Evolutionary conservation across 1,139 yeast genomes (phyloP), one percentile per base, ranked within the genome.

Genomic region (Nakaseomyces nivariensis): DNA sequence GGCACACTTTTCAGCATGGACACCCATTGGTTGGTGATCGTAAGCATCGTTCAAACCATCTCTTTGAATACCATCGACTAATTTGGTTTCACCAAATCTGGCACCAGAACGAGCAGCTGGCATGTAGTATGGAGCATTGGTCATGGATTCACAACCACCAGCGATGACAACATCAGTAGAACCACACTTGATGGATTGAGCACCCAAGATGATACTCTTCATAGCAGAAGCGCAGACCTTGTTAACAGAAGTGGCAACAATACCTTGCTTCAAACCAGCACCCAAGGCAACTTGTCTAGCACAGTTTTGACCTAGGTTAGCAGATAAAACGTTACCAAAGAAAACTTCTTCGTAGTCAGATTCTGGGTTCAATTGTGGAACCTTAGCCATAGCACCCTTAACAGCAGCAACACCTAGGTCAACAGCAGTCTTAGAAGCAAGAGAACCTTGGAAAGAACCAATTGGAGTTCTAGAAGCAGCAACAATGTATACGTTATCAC

Each of bases 71-170:
- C 96, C 97, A 65, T 92, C 98, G 49, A 89, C 80, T 58, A 90
- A 61, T 33, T 76, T 64, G 49, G 81, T 72, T 57, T 87, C 92
- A 59, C 98, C 97, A 64, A 81, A 92, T 74, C 92, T 84, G 60
- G 89, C 82, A 59, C 97, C 97, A 47, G 75, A 66, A 73, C 98
- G 85, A 45, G 90, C 90, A 52, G 79, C 66, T 53, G 96, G 96
- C 52, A 88, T 66, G 69, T 92, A 92, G 76, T 92, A 92, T 52
- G 98, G 98, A 43, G 90, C 81, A 67, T 92, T 92, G 56, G 96
- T 77, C 98, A 92, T 92, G 54, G 96, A 85, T 73, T 92, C 98
- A 56, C 96, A 94, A 64, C 98, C 98, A 61, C 97, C 98, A 48
- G 92, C 95, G 59, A 92, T 85, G 45, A 90, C 95, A 58, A 92